These are phyloP conservation scores for Trifolium dubium DNA, from an alignment of 306 rosid species.

Conservation along the genomic window DNA sequence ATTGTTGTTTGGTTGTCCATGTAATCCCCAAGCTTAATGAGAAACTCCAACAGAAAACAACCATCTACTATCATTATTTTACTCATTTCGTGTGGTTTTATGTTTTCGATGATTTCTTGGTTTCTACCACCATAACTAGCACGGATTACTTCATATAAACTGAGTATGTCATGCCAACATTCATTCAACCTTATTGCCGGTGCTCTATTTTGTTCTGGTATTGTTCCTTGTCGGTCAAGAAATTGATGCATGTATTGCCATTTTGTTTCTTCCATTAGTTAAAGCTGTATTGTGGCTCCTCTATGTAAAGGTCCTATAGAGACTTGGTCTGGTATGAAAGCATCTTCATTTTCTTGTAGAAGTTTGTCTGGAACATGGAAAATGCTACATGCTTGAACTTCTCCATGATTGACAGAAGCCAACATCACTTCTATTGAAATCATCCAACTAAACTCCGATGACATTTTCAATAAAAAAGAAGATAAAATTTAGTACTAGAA, in stretches of 20 bases:
- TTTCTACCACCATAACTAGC: constrained; percentile 36
- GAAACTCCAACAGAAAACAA: constrained; percentile 43
- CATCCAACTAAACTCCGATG: constrained; percentile 25
- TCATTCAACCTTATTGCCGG: neutral
- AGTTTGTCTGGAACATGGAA: constrained; percentile 21
- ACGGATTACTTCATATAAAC: neutral
- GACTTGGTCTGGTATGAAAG: constrained; percentile 30
- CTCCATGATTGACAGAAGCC: neutral
- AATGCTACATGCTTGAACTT: constrained; percentile 39
- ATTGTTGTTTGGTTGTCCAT: neutral
- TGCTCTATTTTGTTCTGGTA: neutral
- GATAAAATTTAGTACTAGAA: neutral
- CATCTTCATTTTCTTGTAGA: neutral
- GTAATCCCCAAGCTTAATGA: constrained; percentile 1
- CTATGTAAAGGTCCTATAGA: constrained; percentile 46
- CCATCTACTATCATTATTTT: constrained; percentile 46
- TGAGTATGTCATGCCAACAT: neutral
- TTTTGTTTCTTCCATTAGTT: constrained; percentile 42
- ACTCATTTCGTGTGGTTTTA: neutral
- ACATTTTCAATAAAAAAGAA: neutral
- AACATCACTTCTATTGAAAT: constrained; percentile 4
- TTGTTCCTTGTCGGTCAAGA: neutral
- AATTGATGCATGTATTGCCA: constrained; percentile 29
- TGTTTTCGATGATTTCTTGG: neutral
- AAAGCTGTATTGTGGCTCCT: constrained; percentile 11